Conservation (phyloP, 2,329 filamentous ascomycete species). For the Fusarium mundagurra region DNA sequence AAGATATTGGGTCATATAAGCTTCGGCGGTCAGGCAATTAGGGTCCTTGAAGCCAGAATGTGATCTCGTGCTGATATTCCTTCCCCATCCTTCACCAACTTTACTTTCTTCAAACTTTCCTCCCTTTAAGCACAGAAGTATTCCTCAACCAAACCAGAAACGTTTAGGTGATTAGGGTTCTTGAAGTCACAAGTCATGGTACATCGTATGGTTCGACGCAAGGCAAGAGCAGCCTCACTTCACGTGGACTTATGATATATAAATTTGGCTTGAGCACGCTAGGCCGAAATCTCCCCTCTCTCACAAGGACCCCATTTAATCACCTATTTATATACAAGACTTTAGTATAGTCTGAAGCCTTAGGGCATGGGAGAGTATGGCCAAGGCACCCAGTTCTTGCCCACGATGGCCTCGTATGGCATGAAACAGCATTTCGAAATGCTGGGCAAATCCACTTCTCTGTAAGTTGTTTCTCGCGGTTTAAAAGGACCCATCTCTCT, state of each 20-base stretch:
- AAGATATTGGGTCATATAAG: no score
- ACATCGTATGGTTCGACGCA: neutral
- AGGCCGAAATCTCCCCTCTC: neutral
- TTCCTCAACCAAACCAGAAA: no score
- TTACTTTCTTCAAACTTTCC: no score
- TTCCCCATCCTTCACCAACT: no score
- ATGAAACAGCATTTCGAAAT: neutral
- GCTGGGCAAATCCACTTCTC: neutral
- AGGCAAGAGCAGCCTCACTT: neutral
- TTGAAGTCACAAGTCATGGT: no score
- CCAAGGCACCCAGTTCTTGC: neutral
- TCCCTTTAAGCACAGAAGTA: no score
- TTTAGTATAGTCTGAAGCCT: neutral
- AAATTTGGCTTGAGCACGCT: neutral
- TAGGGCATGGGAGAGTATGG: neutral
- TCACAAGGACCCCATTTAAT: neutral
- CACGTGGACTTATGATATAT: neutral
- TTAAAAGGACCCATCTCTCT: neutral
- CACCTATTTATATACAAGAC: neutral
- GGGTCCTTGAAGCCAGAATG: no score
- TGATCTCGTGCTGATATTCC: no score
- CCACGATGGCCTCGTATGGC: neutral
- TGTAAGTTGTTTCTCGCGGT: neutral
- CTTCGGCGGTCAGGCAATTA: no score
- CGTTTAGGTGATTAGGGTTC: no score